These are phyloP conservation scores for Clausena lansium DNA, from an alignment of 345 rosid genomes.

Conservation along the genomic window DNA sequence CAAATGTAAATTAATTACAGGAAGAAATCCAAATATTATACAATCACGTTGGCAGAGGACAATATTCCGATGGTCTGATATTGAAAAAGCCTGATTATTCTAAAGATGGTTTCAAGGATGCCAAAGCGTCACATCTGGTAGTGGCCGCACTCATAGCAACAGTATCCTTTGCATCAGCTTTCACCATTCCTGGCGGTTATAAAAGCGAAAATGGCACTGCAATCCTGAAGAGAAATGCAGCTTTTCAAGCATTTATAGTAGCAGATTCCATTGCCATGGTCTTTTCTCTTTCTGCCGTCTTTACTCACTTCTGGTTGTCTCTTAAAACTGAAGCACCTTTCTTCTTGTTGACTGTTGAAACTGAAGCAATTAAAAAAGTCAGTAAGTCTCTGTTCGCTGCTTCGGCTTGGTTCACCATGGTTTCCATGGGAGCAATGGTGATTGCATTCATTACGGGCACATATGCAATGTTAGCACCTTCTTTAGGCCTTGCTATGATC, in stretches of 20 bases:
- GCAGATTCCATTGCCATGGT: not conserved
- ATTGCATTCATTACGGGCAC: no score
- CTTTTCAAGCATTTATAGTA: constrained; percentile 7
- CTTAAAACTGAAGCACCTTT: no score
- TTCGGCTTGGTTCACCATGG: no score
- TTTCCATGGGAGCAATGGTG: no score
- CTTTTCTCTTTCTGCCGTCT: not conserved
- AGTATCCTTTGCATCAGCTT: not conserved
- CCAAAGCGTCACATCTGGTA: not conserved
- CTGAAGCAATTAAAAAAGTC: no score
- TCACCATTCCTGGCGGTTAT: not conserved
- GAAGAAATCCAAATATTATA: not conserved
- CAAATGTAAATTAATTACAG: not conserved
- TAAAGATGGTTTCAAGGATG: not conserved
- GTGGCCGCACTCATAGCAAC: not conserved
- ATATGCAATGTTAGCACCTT: no score
- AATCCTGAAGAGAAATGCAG: not conserved
- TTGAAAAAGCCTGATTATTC: no score
- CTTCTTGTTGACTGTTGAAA: no score
- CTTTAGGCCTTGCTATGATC: no score
- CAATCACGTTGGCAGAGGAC: not conserved
- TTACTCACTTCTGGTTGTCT: not conserved
- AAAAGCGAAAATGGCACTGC: not conserved
- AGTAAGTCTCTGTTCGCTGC: no score
- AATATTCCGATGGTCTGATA: not conserved